A percentile compares a stretch with the other conserved stretches of the same genome.
phyloP scores from a whole-genome alignment of 176 grass and related monocot genomes.

The Thinopyrum elongatum region DNA sequence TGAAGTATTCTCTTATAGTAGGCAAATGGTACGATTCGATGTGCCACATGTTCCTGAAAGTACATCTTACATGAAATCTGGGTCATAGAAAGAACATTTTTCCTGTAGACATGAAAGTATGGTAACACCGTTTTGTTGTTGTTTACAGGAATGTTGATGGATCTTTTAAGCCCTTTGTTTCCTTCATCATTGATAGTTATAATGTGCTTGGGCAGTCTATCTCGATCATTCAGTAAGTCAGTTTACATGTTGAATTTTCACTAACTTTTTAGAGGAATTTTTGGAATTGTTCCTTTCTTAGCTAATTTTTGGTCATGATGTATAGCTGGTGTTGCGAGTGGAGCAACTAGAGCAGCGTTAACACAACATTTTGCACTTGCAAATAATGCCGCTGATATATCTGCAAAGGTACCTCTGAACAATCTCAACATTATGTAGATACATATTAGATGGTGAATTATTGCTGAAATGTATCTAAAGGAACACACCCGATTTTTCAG shows the following conservation, averaged over 20 bases:
- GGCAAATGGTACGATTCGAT: background rate
- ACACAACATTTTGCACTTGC: conserved; percentile 92
- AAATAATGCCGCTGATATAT: conserved; percentile 95
- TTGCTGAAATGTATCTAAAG: conserved; percentile 30
- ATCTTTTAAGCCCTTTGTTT: conserved; percentile 93
- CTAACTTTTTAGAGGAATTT: background rate
- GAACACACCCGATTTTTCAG: conserved; percentile 43
- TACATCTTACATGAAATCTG: conserved; percentile 15
- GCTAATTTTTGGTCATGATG: conserved; percentile 2
- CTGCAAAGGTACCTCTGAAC: conserved; percentile 73
- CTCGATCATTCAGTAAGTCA: conserved; percentile 93
- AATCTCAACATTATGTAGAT: background rate
- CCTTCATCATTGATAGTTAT: conserved; percentile 86
- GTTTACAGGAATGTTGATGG: conserved; percentile 93
- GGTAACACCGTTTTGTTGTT: conserved; percentile 10
- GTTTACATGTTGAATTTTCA: conserved; percentile 24
- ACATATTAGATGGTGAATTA: conserved; percentile 20
- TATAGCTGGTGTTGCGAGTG: conserved; percentile 97
- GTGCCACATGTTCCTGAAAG: conserved; percentile 10
- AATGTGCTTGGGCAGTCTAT: conserved; percentile 87
- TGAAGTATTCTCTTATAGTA: background rate
- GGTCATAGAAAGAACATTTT: background rate
- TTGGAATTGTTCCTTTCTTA: background rate
- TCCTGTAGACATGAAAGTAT: conserved; percentile 4
- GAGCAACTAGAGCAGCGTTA: conserved; percentile 89